Base-by-base conservation (phyloP, 2,329 filamentous ascomycete species). In the Fusarium sp. region DNA sequence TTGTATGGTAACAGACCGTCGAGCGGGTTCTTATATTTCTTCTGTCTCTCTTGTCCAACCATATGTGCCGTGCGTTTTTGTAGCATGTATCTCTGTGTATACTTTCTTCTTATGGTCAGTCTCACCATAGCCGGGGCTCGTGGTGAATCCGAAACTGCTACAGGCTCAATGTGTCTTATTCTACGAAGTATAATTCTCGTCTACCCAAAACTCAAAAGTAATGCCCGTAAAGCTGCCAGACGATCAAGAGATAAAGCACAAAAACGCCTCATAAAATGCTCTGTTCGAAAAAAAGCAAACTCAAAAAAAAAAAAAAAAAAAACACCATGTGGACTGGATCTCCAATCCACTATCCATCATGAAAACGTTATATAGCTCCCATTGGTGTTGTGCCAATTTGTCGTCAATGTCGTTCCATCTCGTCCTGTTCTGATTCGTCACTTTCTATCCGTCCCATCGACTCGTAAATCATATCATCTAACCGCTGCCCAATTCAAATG, bases 181-280 rank as follows among this genome's bases (percentile, higher is more conserved):
- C 47, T 58, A 54, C 44, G 41, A 58, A 48, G 50, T 13, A 45
- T 32, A 31, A 9, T 48, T 43, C 35, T 27, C 42, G 11, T 65
- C 42, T 36, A 51, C 27, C 39, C 48, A 61, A 21, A 9, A 19
- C n/a, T 19, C 10, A n/a, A 14, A 49, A 45, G 35, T n/a, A 36
- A 49, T 15, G 25, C 36, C 38, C 25, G 37, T 33, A 29, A 35
- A 19, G 33, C 36, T 25, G 35, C 27, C 38, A 43, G 45, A 54
- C 33, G 50, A 52, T 29, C 21, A 36, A 48, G 43, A 36, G 39
- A 47, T 27, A 13, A 41, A 49, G 17, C 17, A 53, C 31, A 36
- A 25, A 37, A 62, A 64, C 61, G 61, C 61, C 61, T 53, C 57
- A 37, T 45, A 42, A 33, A 35, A 58, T 57, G 37, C 45, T 37